Evolutionary conservation across 352 stramenopile genomes (phyloP), one percentile per base, ranked within the genome.

Genomic region (Aphanomyces stellatus): DNA sequence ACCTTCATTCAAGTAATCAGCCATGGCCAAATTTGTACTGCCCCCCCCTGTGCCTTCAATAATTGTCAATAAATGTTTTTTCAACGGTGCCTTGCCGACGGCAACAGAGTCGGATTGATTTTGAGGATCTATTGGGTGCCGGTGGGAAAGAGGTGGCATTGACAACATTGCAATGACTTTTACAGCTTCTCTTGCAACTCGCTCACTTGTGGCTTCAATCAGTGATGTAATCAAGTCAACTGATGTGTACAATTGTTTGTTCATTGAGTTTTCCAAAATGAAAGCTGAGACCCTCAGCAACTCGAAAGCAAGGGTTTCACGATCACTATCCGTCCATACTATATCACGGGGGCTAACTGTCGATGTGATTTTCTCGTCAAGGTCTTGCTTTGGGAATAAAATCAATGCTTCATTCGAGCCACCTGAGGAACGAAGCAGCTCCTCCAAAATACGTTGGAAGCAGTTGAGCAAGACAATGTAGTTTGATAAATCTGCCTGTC

Each of bases 231-330:
- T 71, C 25, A 57, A 70, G 65, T 91, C 80, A 15, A 77, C 59
- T 3, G 81, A 88, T 62, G 76, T 74, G 65, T 87, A 95, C 27
- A 82, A 61, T 28, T 86, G 79, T 68, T 95, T 95, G 70, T 91
- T 89, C 5, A 76, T 74, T 1, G 87, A 74, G 61, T 95, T 95
- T 35, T 92, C 83, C 37, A 93, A 76, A 46, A 95, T 62, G 41
- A 90, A 80, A 15, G 80, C 81, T 4, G 74, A 80, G 62, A 93
- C 91, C 3, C 85, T 85, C 67, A 95, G 63, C 24, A 85, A 72
- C 62, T 93, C 79, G 65, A 79, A 82, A 53, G 91, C 76, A 6
- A 67, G 30, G 6, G 25, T 19, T 65, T 69, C 62, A 8, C 48
- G 49, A 31, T 40, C 59, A 53, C 59, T 31, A 42, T 48, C 28